A percentile compares a stretch with the other conserved stretches of the same genome.
phyloP scores from a whole-genome alignment of 2,329 filamentous ascomycete genomes.

The Ophiostoma australiae region DNA sequence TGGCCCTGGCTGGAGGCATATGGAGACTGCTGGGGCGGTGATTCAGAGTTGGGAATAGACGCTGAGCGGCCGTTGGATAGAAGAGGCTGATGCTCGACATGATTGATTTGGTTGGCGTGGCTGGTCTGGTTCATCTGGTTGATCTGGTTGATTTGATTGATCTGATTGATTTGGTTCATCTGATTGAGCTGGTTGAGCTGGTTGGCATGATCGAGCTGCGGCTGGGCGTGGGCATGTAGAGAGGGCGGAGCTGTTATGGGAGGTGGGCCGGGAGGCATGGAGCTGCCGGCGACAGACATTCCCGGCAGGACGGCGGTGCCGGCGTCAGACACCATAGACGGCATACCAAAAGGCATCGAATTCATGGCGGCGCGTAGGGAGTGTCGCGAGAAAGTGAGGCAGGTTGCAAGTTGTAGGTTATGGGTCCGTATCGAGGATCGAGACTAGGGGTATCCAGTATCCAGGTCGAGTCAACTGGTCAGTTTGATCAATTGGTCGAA shows the following conservation, averaged over 20 bases:
- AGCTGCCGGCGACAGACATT: slow-evolving; percentile 8
- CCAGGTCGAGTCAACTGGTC: neutral
- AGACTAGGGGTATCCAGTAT: neutral
- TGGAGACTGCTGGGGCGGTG: neutral
- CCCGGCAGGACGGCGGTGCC: neutral
- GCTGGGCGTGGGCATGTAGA: neutral
- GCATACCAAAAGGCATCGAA: neutral
- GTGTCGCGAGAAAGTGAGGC: slow-evolving; percentile 13
- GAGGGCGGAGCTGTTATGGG: slow-evolving; percentile 2
- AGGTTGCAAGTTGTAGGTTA: neutral
- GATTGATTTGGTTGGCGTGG: neutral
- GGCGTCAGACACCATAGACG: neutral
- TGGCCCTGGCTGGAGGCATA: slow-evolving; percentile 13
- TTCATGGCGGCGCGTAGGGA: neutral
- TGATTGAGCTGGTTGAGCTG: neutral
- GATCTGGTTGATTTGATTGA: neutral
- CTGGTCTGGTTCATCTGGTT: neutral
- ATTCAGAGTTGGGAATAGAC: neutral
- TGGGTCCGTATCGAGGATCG: neutral
- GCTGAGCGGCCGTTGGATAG: neutral
- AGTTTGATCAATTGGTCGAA: neutral
- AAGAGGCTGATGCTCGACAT: neutral
- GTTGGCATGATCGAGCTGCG: neutral
- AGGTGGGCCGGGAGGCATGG: neutral
- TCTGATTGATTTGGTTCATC: neutral